A percentile compares a stretch with the other conserved stretches of the same genome.
Evolutionary conservation across 2,329 filamentous ascomycete genomes (phyloP).

Genomic region (Cladosporium sp.): DNA sequence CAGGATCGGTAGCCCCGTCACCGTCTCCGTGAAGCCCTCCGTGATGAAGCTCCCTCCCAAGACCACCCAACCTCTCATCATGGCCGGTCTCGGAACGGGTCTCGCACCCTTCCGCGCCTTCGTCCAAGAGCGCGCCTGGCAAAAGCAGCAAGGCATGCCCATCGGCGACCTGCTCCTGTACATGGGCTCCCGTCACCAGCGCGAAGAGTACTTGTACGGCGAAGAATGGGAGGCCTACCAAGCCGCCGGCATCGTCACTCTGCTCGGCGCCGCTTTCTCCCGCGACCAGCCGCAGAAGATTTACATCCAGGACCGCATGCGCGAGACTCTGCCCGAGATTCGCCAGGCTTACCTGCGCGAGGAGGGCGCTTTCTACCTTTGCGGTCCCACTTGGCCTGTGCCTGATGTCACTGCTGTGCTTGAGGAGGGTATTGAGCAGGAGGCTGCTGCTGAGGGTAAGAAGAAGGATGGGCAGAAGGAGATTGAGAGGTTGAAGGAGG

Average conservation of each 20-base stretch:
- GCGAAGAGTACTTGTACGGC: constrained; percentile 97
- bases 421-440: constrained; percentile 81
- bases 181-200: constrained; percentile 94
- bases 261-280: constrained; percentile 90
- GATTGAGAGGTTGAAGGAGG: constrained; percentile 97
- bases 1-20: constrained; percentile 73
- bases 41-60: constrained; percentile 96
- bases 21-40: constrained; percentile 92
- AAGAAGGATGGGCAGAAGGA: constrained; percentile 86
- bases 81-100: constrained; percentile 97
- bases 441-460: constrained; percentile 69
- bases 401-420: constrained; percentile 93
- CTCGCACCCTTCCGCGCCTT: constrained; percentile 99
- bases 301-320: constrained; percentile 98
- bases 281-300: constrained; percentile 98
- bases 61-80: constrained; percentile 91
- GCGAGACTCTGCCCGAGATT: constrained; percentile 80
- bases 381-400: constrained; percentile 96
- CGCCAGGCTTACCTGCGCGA: constrained; percentile 82
- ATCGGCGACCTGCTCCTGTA: constrained; percentile 93
- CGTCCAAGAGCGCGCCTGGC: constrained; percentile 95
- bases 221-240: constrained; percentile 99
- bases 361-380: constrained; percentile 93
- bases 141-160: constrained; percentile 94
- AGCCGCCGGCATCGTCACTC: constrained; percentile 90